Base-by-base conservation (phyloP, 805 yeast species). In the Blastobotrys peoriensis region DNA sequence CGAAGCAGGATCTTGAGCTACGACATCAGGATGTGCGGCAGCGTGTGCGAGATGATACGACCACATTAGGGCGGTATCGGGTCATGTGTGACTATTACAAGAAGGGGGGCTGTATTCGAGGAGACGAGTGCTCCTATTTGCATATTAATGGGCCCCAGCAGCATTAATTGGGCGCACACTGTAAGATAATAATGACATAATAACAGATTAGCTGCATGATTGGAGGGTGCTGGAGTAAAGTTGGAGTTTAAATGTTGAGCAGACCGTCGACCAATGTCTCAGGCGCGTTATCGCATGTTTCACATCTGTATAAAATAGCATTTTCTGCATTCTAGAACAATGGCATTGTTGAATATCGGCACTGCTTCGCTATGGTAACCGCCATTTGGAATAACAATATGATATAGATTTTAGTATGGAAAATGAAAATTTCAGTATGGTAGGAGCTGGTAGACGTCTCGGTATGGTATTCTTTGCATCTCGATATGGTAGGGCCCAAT, bases 111-210 rank as follows among this genome's bases (percentile, higher is more conserved):
- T 43, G 50, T 30, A 28, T 36, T n/a, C 28, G 25, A 19, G 50
- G 50, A 8, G 50, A 47, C 17, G 36, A 16, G n/a, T 47, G 50
- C 23, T n/a, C 35, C 6, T 44, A 27, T 44, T 33, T 47, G 43
- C 50, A 47, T 35, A 35, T 44, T 15, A 10, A 20, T 16, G 13
- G 15, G 6, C 3, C 33, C 15, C 33, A n/a, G 4, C 33, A 6
- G 13, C 33, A 13, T 8, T 13, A 13, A 25, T 16, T 16, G 16
- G 16, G 21, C 19, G 20, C 10, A 5, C 21, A 10, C 10, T 34
- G 37, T 16, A 34, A 13, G 10, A 13, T 3, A 34, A 13, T 16
- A 13, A 34, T 34, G 37, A 34, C 21, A 34, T 18, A 10, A 34
- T 19, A n/a, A 34, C 19, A 13, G 20, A 16, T 16, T 6, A 13